phyloP scores from a whole-genome alignment of 108 stramenopile genomes.

The Nitzschia sp. region DNA sequence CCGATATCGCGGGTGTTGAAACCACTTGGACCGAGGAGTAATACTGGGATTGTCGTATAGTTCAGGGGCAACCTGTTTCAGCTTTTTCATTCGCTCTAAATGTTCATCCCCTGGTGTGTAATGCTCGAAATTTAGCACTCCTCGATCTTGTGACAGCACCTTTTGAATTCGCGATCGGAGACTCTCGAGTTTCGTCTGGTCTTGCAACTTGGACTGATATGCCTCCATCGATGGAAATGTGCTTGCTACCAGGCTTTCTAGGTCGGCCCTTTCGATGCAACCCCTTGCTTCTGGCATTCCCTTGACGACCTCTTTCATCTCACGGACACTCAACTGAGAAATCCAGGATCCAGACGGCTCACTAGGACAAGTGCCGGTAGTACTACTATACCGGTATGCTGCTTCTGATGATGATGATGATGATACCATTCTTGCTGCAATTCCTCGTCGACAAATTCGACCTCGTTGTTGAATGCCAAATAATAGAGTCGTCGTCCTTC shows the following conservation, averaged over 20 bases:
- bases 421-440: too few species aligned
- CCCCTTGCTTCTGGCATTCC: neutral
- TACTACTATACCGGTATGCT: too few species aligned
- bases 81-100: neutral
- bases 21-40: slow-evolving; percentile 2
- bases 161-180: neutral
- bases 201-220: neutral
- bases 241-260: neutral
- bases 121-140: neutral
- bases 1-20: neutral
- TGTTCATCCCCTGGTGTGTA: neutral
- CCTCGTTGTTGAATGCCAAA: too few species aligned
- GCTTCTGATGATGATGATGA: too few species aligned
- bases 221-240: neutral
- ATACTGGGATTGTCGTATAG: slow-evolving; percentile 1
- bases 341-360: too few species aligned
- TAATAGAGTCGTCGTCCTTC: too few species aligned
- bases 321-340: neutral
- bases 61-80: neutral
- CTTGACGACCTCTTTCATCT: neutral
- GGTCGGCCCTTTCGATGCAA: neutral
- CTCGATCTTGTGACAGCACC: neutral
- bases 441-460: too few species aligned
- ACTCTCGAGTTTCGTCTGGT: neutral
- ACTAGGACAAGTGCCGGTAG: too few species aligned